Conservation (phyloP, 2,329 filamentous ascomycete species). For the Ceratocystis eucalypticola region DNA sequence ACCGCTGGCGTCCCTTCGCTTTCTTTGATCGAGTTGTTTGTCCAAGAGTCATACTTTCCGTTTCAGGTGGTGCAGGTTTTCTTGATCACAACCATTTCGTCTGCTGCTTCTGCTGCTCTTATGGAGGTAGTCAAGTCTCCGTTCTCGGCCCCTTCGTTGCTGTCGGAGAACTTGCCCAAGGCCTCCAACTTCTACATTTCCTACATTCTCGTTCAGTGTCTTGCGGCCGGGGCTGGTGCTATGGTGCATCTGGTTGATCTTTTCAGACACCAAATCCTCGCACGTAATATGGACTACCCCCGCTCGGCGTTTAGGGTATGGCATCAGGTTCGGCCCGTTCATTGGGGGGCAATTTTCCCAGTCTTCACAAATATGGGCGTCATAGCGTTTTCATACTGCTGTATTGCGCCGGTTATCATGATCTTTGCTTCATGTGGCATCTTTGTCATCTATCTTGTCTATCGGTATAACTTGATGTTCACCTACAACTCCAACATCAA, state of each 20-base stretch:
- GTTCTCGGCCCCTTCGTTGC: constrained; percentile 29
- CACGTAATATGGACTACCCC: constrained; percentile 63
- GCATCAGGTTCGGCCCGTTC: constrained; percentile 57
- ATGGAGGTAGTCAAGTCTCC: constrained; percentile 39
- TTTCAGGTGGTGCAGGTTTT: constrained; percentile 79
- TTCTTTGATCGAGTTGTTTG: constrained; percentile 59
- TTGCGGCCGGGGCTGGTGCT: constrained; percentile 61
- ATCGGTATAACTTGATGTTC: constrained; percentile 81
- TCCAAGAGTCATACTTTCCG: constrained; percentile 67
- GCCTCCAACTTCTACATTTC: constrained; percentile 80
- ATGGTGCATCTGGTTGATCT: constrained; percentile 61
- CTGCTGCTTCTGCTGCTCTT: constrained; percentile 55
- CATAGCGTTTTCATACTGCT: constrained; percentile 72
- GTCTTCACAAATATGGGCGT: constrained; percentile 70
- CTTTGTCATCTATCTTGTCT: constrained; percentile 70
- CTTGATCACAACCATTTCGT: constrained; percentile 64
- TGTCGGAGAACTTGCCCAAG: constrained; percentile 57
- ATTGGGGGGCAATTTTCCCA: constrained; percentile 74
- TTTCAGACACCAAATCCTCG: constrained; percentile 41
- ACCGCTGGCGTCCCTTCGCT: constrained; percentile 56
- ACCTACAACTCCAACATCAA: constrained; percentile 72
- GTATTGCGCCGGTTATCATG: constrained; percentile 73
- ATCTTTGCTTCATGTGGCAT: constrained; percentile 70
- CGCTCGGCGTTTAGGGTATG: constrained; percentile 68
- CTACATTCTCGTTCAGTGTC: constrained; percentile 86